phyloP scores from a whole-genome alignment of 768 basidiomycete genomes.

The Tylopilus intermedius region DNA sequence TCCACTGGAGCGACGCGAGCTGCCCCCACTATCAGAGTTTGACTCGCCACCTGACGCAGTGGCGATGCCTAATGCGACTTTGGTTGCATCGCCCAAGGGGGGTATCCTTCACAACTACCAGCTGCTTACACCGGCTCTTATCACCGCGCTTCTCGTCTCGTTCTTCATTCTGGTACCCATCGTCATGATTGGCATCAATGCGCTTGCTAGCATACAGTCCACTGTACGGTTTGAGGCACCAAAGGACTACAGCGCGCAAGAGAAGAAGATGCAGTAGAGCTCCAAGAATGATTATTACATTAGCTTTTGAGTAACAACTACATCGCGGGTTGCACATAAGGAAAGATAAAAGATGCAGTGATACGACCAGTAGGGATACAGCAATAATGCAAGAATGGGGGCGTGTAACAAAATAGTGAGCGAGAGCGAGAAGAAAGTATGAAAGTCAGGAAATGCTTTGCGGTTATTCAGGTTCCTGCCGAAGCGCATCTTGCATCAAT shows the following conservation, averaged over 20 bases:
- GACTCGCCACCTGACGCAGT: conserved; percentile 23
- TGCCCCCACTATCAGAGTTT: conserved; percentile 25
- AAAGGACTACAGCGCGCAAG: conserved; percentile 61
- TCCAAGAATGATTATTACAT: conserved; percentile 17
- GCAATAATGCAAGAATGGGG: conserved; percentile 17
- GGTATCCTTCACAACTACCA: conserved; percentile 73
- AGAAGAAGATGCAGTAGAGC: conserved; percentile 71
- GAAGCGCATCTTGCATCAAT: conserved; percentile 39
- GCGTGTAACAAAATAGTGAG: conserved; percentile 7
- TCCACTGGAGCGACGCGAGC: conserved; percentile 40
- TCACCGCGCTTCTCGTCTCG: conserved; percentile 56
- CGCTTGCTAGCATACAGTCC: conserved; percentile 71
- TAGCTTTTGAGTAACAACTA: conserved; percentile 15
- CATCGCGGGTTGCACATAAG: conserved; percentile 13
- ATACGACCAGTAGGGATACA: conserved; percentile 28
- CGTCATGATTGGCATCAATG: conserved; percentile 55
- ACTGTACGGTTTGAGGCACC: conserved; percentile 58
- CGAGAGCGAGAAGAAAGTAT: background rate
- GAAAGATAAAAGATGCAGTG: conserved; percentile 24
- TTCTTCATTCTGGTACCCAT: conserved; percentile 68
- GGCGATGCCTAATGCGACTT: conserved; percentile 30
- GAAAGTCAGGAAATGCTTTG: background rate
- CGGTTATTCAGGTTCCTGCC: conserved; percentile 23
- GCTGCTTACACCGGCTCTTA: conserved; percentile 71
- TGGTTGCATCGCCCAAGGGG: conserved; percentile 33